Evolutionary conservation across 805 yeast species (phyloP).

Genomic region (Myxozyma sirexii): DNA sequence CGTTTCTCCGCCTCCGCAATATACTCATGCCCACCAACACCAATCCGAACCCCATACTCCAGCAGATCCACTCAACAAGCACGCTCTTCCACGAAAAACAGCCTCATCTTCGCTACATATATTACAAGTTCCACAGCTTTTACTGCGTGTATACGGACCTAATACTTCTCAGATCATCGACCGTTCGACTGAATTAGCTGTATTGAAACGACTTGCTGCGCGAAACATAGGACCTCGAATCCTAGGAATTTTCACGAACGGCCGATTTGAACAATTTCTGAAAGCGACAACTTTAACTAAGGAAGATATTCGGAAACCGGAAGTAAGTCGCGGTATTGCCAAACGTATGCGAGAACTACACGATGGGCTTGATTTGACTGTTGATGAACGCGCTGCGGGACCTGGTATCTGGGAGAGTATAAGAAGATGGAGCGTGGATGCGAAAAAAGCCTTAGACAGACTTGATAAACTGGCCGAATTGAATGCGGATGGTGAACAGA

Average conservation of each 20-base stretch:
- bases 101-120: constrained; percentile 23
- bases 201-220: constrained; percentile 70
- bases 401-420: constrained; percentile 73
- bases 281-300: constrained; percentile 78
- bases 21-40: constrained; percentile 2
- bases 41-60: constrained; percentile 1
- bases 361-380: constrained; percentile 67
- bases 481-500: constrained; percentile 27
- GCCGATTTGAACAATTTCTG: constrained; percentile 90
- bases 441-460: constrained; percentile 49
- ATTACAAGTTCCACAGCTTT: constrained; percentile 54
- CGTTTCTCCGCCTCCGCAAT: constrained; percentile 57
- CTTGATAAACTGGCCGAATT: constrained; percentile 45
- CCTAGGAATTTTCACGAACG: constrained; percentile 87
- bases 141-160: constrained; percentile 85
- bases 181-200: constrained; percentile 74
- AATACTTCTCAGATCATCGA: constrained; percentile 85
- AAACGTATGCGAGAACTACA: constrained; percentile 97
- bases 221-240: constrained; percentile 86
- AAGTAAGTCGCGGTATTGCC: constrained; percentile 80
- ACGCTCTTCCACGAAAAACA: not conserved
- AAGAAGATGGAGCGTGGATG: constrained; percentile 66
- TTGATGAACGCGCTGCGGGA: constrained; percentile 58
- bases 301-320: constrained; percentile 72
- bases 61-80: constrained; percentile 9